phyloP scores from a whole-genome alignment of 441 rosid genomes.

The Corymbia citriodora region DNA sequence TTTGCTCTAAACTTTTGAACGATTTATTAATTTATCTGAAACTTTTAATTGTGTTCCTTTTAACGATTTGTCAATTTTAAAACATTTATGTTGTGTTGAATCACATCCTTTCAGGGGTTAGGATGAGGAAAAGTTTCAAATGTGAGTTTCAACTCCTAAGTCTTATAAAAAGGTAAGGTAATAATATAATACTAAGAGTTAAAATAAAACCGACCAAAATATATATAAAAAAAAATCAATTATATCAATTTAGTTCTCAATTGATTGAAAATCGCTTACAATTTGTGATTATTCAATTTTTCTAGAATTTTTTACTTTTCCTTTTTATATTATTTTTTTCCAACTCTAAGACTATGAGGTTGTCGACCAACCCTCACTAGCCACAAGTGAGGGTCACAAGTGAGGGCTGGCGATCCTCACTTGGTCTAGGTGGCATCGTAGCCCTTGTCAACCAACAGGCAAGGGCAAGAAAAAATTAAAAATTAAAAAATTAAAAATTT shows the following conservation, averaged over 20 bases:
- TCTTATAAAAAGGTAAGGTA: no score
- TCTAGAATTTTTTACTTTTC: not conserved
- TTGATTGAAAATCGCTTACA: accelerated
- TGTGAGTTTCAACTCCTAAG: no score
- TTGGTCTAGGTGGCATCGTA: accelerated
- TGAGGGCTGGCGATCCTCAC: not conserved
- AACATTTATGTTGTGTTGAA: not conserved
- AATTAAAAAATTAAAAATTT: not conserved
- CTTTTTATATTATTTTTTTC: not conserved
- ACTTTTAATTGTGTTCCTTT: not conserved
- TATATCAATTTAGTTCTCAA: no score
- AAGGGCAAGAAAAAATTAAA: not conserved
- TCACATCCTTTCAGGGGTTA: no score
- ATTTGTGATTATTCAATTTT: not conserved
- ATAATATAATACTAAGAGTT: no score
- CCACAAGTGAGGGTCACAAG: not conserved
- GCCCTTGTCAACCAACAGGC: not conserved
- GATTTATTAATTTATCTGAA: accelerated
- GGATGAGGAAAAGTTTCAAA: no score
- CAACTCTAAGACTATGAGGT: not conserved
- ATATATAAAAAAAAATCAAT: no score
- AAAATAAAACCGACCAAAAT: no score
- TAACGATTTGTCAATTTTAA: not conserved
- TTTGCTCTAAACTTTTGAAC: accelerated
- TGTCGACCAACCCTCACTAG: accelerated